These are phyloP conservation scores for Skeletonema grethae DNA, from an alignment of 108 stramenopile species.

Conservation along the genomic window DNA sequence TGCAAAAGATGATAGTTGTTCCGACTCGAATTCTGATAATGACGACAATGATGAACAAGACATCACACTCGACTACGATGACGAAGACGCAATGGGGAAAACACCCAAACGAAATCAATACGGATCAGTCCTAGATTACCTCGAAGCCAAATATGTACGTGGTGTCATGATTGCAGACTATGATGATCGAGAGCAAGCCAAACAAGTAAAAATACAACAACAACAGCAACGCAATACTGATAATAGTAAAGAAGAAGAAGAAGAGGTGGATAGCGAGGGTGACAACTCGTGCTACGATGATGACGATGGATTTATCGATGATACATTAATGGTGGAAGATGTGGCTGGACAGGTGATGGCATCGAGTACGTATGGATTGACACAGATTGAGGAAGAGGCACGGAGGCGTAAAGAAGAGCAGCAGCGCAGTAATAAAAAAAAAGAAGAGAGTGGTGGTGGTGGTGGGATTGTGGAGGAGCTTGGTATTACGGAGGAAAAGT, in stretches of 20 bases:
- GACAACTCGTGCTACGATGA: constrained; percentile 68
- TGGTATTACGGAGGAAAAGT: not conserved
- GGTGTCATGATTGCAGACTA: constrained; percentile 74
- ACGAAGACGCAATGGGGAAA: constrained; percentile 12
- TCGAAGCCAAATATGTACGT: constrained; percentile 87
- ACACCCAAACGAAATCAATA: constrained; percentile 58
- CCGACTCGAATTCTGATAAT: constrained; percentile 13
- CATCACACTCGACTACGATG: constrained; percentile 17
- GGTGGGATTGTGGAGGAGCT: not conserved
- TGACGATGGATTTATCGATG: constrained; percentile 76
- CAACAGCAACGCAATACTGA: too few species aligned
- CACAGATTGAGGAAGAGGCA: constrained; percentile 78
- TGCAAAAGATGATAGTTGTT: constrained; percentile 15
- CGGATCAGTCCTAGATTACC: constrained; percentile 75
- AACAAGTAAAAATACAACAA: constrained; percentile 3
- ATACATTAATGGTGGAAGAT: constrained; percentile 68
- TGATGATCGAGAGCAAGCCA: constrained; percentile 46
- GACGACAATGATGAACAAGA: constrained; percentile 28
- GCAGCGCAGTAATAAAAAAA: not conserved
- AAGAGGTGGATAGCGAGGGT: constrained; percentile 53
- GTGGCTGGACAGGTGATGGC: constrained; percentile 84
- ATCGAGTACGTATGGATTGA: constrained; percentile 59
- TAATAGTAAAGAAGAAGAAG: constrained; percentile 50
- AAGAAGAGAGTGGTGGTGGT: constrained; percentile 13
- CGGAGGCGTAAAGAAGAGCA: constrained; percentile 15